A percentile compares a stretch with the other conserved stretches of the same genome.
Conservation (phyloP, 2,329 filamentous ascomycete genomes). For the Sarocladium kiliense region DNA sequence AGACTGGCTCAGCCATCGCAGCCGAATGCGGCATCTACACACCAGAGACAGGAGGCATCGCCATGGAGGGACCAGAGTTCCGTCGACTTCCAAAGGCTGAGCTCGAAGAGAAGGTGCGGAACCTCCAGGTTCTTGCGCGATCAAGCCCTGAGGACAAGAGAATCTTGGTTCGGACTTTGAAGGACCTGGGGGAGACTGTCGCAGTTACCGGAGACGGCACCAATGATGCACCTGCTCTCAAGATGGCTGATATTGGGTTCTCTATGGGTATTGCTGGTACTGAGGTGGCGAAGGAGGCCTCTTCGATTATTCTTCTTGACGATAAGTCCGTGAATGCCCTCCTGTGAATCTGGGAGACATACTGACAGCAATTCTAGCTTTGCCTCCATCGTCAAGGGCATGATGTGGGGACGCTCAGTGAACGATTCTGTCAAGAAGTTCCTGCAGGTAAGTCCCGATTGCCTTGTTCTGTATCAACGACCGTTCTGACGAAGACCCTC, state of each 20-base stretch:
- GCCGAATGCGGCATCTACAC: constrained; percentile 33
- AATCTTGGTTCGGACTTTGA: constrained; percentile 56
- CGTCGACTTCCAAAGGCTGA: constrained; percentile 54
- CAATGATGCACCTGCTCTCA: constrained; percentile 56
- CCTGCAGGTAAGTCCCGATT: constrained; percentile 38
- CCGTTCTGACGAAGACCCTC: background rate
- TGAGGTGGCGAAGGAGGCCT: constrained; percentile 58
- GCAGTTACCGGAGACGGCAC: constrained; percentile 59
- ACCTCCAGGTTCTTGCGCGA: constrained; percentile 58
- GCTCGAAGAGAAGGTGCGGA: constrained; percentile 53
- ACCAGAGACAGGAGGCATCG: constrained; percentile 45
- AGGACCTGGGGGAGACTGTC: constrained; percentile 54
- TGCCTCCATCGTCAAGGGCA: constrained; percentile 52
- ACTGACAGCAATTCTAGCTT: constrained; percentile 29
- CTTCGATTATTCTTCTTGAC: constrained; percentile 56
- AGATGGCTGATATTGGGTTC: constrained; percentile 57
- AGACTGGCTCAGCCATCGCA: constrained; percentile 51
- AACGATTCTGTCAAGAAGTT: constrained; percentile 62
- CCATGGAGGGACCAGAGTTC: constrained; percentile 67
- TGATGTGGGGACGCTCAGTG: constrained; percentile 58
- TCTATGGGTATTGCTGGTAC: constrained; percentile 59
- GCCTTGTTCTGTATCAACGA: background rate
- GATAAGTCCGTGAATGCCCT: constrained; percentile 44
- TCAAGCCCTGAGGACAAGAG: constrained; percentile 64
- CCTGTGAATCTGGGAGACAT: background rate